phyloP scores from a whole-genome alignment of 2,329 filamentous ascomycete species.

The Fusarium humuli region DNA sequence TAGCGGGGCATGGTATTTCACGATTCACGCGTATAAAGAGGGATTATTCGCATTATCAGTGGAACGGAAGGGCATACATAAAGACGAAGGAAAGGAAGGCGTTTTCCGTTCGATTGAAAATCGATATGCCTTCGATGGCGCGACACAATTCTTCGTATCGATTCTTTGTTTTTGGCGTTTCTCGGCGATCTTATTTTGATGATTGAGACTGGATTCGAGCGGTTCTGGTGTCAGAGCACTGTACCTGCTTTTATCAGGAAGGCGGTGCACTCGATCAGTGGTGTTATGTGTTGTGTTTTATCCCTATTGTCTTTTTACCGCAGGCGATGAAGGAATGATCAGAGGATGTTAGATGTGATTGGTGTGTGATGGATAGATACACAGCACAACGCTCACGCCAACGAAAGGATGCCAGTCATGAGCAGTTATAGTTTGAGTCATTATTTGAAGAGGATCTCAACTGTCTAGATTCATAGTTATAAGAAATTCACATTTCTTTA shows the following conservation, averaged over 20 bases:
- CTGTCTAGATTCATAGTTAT: slow-evolving; percentile 30
- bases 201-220: slow-evolving; percentile 29
- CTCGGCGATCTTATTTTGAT: slow-evolving; percentile 15
- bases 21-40: slow-evolving; percentile 43
- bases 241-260: slow-evolving; percentile 8
- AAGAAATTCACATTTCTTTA: slow-evolving; percentile 17
- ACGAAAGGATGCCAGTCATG: slow-evolving; percentile 33
- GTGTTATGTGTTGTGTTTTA: slow-evolving; percentile 32
- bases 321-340: slow-evolving; percentile 32
- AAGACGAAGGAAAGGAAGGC: slow-evolving; percentile 40
- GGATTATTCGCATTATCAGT: slow-evolving; percentile 44
- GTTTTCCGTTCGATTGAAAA: slow-evolving; percentile 49
- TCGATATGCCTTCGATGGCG: slow-evolving; percentile 46
- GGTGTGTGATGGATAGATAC: slow-evolving; percentile 36
- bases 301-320: slow-evolving; percentile 21
- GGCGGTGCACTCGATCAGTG: slow-evolving; percentile 2
- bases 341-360: slow-evolving; percentile 34
- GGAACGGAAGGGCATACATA: slow-evolving; percentile 45
- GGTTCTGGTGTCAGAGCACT: slow-evolving; percentile 36
- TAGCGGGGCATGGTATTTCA: slow-evolving; percentile 35
- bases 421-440: slow-evolving; percentile 24
- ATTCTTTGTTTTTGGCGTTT: slow-evolving; percentile 29
- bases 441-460: slow-evolving; percentile 24
- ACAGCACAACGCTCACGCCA: slow-evolving; percentile 41
- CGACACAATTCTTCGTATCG: slow-evolving; percentile 40